Base-by-base conservation (phyloP, 441 rosid species). In the Theobroma grandiflorum region DNA sequence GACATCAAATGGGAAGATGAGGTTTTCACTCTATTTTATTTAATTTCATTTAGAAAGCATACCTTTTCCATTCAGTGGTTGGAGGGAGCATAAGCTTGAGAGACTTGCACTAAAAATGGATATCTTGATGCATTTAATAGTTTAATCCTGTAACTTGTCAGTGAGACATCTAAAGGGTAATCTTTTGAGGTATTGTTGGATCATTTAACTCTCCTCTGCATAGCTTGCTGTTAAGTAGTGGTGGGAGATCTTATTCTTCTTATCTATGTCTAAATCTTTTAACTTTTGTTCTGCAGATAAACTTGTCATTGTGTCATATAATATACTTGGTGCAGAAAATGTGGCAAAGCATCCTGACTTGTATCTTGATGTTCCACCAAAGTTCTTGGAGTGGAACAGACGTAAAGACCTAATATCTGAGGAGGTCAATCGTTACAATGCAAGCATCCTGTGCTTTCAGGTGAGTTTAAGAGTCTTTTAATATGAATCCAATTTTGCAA, bases 401-500 rank as follows among this genome's bases (percentile, higher is more conserved):
- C 91, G 99, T 79, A 95, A 91, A 78, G 85, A 84, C 85, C 92
- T 91, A 64, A 91, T 97, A 76, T 83, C 86, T 37, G 68, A 89
- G 71, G 98, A 97, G 92, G 84, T 94, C 49, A 87, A 85, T 79
- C 84, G 72, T 73, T 97, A 97, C 55, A 84, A 90, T 83, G 98
- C 97, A 31, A 86, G 86, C 87, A 86, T 97, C 70, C 76, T 97
- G 55, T 97, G 99, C 84, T 94, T 97, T 78, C 99, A 95, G 98
- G 98, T 83, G 87, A 82, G 92, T 91, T 81, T 11, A 33, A 14
- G 20, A 74, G 8, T 61, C 47, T 68, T 52, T 77, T 67, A n/a
- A 20, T 55, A 66, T 57, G 63, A 63, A 22, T 67, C 9, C 14
- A 22, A 52, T 43, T 52, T 7, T 53, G 7, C 50, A 22, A 49